phyloP scores from a whole-genome alignment of 345 rosid species.

The Xanthoceras sorbifolium region DNA sequence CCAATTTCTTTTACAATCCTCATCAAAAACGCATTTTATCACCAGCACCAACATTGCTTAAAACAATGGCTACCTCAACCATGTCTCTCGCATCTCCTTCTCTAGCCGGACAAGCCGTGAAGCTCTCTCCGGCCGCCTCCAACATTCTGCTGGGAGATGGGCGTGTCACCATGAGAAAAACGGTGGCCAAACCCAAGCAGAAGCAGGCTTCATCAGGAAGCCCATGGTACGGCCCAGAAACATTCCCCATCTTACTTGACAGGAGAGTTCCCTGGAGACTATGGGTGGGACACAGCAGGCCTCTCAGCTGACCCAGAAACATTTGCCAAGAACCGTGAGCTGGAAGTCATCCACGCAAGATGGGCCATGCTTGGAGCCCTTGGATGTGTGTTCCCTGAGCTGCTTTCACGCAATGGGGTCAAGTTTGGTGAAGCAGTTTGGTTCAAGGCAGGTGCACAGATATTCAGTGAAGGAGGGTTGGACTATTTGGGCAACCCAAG shows the following conservation, averaged over 20 bases:
- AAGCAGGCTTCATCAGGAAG: slow-evolving; percentile 21
- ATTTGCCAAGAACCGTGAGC: slow-evolving; percentile 27
- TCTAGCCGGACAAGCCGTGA: slow-evolving; percentile 27
- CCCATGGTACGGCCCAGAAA: slow-evolving; percentile 39
- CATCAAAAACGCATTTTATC: not conserved
- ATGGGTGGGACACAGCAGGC: slow-evolving; percentile 37
- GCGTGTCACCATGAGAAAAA: slow-evolving; percentile 28
- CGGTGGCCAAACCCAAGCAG: slow-evolving; percentile 5
- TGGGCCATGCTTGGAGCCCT: slow-evolving; percentile 27
- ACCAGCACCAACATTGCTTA: not conserved
- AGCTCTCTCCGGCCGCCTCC: slow-evolving; percentile 22
- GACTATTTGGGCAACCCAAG: slow-evolving; percentile 19
- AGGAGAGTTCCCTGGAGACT: slow-evolving; percentile 35
- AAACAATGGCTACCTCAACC: slow-evolving; percentile 26
- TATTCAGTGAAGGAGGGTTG: slow-evolving; percentile 18
- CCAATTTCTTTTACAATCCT: not conserved
- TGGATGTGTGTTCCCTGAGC: slow-evolving; percentile 21
- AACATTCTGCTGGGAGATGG: slow-evolving; percentile 17
- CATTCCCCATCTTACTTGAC: slow-evolving; percentile 32
- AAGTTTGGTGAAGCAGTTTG: slow-evolving; percentile 20
- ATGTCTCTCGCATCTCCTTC: slow-evolving; percentile 38
- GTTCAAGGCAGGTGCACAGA: slow-evolving; percentile 23
- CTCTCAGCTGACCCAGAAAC: slow-evolving; percentile 34
- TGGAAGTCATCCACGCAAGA: slow-evolving; percentile 19
- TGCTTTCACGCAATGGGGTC: slow-evolving; percentile 15